A percentile compares a stretch with the other conserved stretches of the same genome.
phyloP scores from a whole-genome alignment of 164 flowering plant species.

The Magnolia sinica region DNA sequence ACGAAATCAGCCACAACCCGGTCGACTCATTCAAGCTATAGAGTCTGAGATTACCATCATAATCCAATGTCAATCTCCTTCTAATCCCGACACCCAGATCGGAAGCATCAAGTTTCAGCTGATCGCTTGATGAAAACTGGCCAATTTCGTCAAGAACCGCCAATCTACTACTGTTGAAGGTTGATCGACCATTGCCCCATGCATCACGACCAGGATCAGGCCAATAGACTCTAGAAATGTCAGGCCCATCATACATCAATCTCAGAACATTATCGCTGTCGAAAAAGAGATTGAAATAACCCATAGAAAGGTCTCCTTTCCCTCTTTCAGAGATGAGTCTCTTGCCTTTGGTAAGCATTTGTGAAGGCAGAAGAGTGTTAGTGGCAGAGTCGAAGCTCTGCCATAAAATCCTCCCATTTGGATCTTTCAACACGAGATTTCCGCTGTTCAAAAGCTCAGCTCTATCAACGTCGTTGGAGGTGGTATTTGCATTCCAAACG shows the following conservation, averaged over 20 bases:
- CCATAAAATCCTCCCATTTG: constrained; percentile 6
- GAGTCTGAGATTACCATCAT: constrained; percentile 13
- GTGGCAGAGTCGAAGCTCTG: constrained; percentile 13
- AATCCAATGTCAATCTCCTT: constrained; percentile 15
- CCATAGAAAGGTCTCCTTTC: neutral
- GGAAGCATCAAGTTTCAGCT: constrained; percentile 8
- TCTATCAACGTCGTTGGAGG: neutral
- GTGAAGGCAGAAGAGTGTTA: constrained; percentile 16
- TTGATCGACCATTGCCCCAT: constrained; percentile 4
- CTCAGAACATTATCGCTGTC: constrained; percentile 13
- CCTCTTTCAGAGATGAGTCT: constrained; percentile 4
- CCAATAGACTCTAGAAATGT: constrained; percentile 13
- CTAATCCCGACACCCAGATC: constrained; percentile 4
- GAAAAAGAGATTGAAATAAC: constrained; percentile 7
- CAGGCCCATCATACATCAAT: constrained; percentile 15
- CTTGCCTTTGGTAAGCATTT: constrained; percentile 4
- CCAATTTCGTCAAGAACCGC: constrained; percentile 18
- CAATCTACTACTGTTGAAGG: constrained; percentile 12
- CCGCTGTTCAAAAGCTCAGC: constrained; percentile 9
- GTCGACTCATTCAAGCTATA: constrained; percentile 15
- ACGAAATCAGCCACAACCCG: constrained; percentile 13
- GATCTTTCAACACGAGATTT: constrained; percentile 12
- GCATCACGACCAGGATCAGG: neutral
- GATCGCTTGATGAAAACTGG: constrained; percentile 11
- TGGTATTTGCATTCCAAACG: constrained; percentile 11